Percentiles rank a stretch among this genome's conserved stretches.
phyloP scores from a whole-genome alignment of 148 eudicot species.

The Cornus florida region DNA sequence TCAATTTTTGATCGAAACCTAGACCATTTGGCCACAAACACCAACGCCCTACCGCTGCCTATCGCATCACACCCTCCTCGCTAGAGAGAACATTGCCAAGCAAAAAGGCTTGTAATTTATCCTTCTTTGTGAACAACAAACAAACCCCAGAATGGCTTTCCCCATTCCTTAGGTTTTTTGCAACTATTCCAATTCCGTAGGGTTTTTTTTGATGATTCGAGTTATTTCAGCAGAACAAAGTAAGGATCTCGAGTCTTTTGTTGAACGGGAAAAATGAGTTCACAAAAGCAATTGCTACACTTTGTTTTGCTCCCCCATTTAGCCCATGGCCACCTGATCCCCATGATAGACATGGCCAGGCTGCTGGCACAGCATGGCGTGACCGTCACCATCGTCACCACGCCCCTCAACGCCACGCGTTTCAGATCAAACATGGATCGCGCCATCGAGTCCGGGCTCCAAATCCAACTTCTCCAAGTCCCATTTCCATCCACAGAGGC shows the following conservation, averaged over 20 bases:
- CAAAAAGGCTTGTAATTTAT: background rate
- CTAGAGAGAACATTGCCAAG: background rate
- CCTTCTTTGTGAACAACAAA: background rate
- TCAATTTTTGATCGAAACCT: no score
- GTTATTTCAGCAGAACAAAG: no score
- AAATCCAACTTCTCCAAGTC: conserved; percentile 23
- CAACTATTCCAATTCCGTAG: no score
- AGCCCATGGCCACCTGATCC: conserved; percentile 58
- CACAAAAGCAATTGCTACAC: conserved; percentile 10
- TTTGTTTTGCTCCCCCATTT: conserved; percentile 44
- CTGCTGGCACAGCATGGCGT: conserved; percentile 33
- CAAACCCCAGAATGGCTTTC: background rate
- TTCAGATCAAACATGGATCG: conserved; percentile 21
- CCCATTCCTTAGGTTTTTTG: no score
- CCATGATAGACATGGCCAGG: conserved; percentile 46
- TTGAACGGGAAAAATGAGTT: conserved; percentile 24
- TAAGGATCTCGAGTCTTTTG: no score
- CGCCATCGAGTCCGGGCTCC: conserved; percentile 16
- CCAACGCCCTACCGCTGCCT: no score
- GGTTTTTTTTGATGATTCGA: no score
- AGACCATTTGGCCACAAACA: no score
- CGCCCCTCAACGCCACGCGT: conserved; percentile 34
- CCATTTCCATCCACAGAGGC: conserved; percentile 33
- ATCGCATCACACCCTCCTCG: no score
- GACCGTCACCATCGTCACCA: conserved; percentile 38